Evolutionary conservation across 352 stramenopile species (phyloP), one percentile per base, ranked within the genome.

Genomic region (Phytopythium sindhum): DNA sequence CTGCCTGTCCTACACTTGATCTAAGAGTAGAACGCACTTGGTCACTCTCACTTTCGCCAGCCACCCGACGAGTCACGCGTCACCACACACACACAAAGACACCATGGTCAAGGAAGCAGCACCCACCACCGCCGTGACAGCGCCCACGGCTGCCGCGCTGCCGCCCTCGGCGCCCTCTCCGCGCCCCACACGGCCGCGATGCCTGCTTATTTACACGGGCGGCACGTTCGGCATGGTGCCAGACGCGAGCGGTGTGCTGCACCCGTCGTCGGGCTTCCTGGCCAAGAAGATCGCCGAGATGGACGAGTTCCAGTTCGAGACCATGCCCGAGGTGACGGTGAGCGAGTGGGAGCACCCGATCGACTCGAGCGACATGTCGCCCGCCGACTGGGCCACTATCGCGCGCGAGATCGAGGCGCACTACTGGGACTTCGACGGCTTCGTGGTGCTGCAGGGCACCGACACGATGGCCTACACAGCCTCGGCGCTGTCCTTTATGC

Each of bases 391-490:
- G 97, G 77, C 72, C 0, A 70, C 67, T 33, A 95, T 99, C 45
- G 96, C 93, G n/a, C 74, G 69, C 24, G 93, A 98, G 71, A 98
- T 99, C 56, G 92, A 97, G 67, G 77, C 80, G 47, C 84, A 96
- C 41, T 99, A 99, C 85, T 91, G 92, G 75, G 77, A 98, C 70
- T 99, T 98, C 60, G 88, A 98, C 64, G 95, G 95, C 42, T 99
- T 99, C 70, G 97, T 99, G 33, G 90, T 99, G 45, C 81, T 99
- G 19, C 96, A 97, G 73, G 97, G 97, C 51, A 99, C 97, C 0
- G 97, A 99, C 76, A 99, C 97, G 0, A 99, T 99, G 96, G 96
- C 96, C 11, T 99, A 99, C 81, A 91, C 90, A 47, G 92, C 96
- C 7, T 97, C 89, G 37, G 97, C 96, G 31, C 74, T 99, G 37